These are phyloP conservation scores for Tanacetum coccineum DNA, from an alignment of 129 eudicot genomes.

Conservation along the genomic window DNA sequence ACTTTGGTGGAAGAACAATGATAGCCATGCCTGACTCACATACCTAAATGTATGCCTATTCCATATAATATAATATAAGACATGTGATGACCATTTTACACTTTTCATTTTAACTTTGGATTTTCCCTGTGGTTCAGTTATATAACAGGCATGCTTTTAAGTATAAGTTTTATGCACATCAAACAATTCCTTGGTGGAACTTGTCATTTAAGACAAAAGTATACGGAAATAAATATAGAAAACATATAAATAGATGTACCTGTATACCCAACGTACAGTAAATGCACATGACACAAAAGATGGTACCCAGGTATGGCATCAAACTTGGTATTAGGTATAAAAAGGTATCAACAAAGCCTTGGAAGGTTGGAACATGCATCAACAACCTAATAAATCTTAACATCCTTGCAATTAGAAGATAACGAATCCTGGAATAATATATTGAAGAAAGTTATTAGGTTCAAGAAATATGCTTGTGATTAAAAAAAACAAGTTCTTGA, in stretches of 20 bases:
- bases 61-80: too few species aligned
- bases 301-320: slow-evolving; percentile 92
- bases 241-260: slow-evolving; percentile 36
- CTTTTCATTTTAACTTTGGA: too few species aligned
- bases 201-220: not conserved
- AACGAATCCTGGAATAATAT: slow-evolving; percentile 71
- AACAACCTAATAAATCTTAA: slow-evolving; percentile 84
- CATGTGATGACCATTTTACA: too few species aligned
- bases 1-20: too few species aligned
- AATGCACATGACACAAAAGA: slow-evolving; percentile 81
- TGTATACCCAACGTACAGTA: slow-evolving; percentile 90
- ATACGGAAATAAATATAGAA: slow-evolving; percentile 1
- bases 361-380: slow-evolving; percentile 76
- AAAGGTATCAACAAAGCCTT: slow-evolving; percentile 89
- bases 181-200: too few species aligned
- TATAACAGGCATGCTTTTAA: too few species aligned
- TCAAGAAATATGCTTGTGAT: not conserved
- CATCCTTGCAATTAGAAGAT: slow-evolving; percentile 97
- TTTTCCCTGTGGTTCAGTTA: too few species aligned
- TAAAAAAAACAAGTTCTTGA: not conserved
- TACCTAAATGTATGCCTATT: too few species aligned
- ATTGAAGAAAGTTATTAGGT: slow-evolving; percentile 12
- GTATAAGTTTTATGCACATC: too few species aligned
- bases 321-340: slow-evolving; percentile 86
- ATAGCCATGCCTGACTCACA: too few species aligned